Percentiles rank a stretch among this genome's conserved stretches.
Evolutionary conservation across 495 filamentous ascomycete species (phyloP).

Genomic region (Aspergillus bridgeri): DNA sequence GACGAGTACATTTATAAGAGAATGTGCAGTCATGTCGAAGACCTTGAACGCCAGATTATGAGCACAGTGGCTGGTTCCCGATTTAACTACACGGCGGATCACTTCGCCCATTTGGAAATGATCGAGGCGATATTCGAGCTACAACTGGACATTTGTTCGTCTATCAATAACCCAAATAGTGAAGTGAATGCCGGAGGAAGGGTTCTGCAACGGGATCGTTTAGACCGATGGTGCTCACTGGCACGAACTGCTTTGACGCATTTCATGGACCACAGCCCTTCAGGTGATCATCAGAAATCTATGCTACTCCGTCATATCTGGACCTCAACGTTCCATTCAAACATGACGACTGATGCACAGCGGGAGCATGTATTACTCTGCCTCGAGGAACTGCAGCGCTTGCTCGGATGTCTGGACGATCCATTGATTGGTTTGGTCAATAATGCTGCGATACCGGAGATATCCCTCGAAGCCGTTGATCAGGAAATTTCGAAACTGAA

Average conservation of each 20-base stretch:
- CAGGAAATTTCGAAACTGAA: conserved; percentile 87
- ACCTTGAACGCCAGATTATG: conserved; percentile 34
- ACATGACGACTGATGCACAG: conserved; percentile 60
- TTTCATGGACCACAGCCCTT: conserved; percentile 38
- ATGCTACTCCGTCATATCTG: conserved; percentile 69
- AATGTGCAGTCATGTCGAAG: conserved; percentile 42
- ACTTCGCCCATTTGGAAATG: conserved; percentile 47
- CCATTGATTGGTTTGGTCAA: conserved; percentile 69
- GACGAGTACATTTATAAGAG: conserved; percentile 67
- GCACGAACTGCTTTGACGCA: conserved; percentile 59
- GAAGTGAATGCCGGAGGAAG: conserved; percentile 58
- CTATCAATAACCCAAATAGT: conserved; percentile 71
- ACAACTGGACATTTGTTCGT: conserved; percentile 79
- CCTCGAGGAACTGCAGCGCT: conserved; percentile 65
- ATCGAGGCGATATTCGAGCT: conserved; percentile 81
- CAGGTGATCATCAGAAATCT: conserved; percentile 21
- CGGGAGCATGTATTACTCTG: conserved; percentile 78
- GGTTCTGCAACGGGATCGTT: conserved; percentile 60
- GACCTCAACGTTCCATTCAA: conserved; percentile 74
- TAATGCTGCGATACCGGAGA: conserved; percentile 82
- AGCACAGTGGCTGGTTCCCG: conserved; percentile 11
- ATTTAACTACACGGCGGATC: conserved; percentile 26
- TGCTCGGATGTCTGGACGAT: conserved; percentile 37
- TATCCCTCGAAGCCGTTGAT: conserved; percentile 76
- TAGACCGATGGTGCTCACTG: conserved; percentile 72